A percentile compares a stretch with the other conserved stretches of the same genome.
phyloP scores from a whole-genome alignment of 805 yeast genomes.

The Candida anglica region DNA sequence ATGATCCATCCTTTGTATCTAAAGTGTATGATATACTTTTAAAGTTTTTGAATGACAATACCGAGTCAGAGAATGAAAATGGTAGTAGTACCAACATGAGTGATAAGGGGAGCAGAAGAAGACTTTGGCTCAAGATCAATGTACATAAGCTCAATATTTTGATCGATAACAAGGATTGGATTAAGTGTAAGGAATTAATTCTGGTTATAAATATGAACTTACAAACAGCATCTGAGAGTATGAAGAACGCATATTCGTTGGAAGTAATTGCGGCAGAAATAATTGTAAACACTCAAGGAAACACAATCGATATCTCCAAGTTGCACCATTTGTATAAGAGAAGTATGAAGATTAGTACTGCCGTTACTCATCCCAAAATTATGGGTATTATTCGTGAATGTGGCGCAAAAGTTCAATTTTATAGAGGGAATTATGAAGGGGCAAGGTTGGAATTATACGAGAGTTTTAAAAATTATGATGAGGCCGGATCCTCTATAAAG shows the following conservation, averaged over 20 bases:
- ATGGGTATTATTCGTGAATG: constrained; percentile 75
- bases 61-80: constrained; percentile 14
- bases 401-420: constrained; percentile 66
- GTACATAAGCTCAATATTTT: constrained; percentile 40
- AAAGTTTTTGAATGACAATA: constrained; percentile 14
- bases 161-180: constrained; percentile 23
- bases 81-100: constrained; percentile 20
- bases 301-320: constrained; percentile 26
- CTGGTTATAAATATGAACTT: constrained; percentile 34
- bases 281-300: constrained; percentile 41
- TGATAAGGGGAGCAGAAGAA: constrained; percentile 7
- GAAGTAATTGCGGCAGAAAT: constrained; percentile 70
- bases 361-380: constrained; percentile 72
- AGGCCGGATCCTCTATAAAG: constrained; percentile 44
- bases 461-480: constrained; percentile 41
- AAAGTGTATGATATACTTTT: constrained; percentile 29
- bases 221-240: constrained; percentile 37
- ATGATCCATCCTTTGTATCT: constrained; percentile 24
- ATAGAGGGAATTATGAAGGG: constrained; percentile 51
- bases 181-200: constrained; percentile 32
- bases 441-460: constrained; percentile 63
- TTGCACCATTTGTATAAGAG: constrained; percentile 48
- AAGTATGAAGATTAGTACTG: constrained; percentile 42
- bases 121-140: constrained; percentile 47
- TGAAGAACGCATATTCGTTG: constrained; percentile 44